These are phyloP conservation scores for Beauveria caledonica DNA, from an alignment of 2,329 filamentous ascomycete genomes.

Conservation along the genomic window DNA sequence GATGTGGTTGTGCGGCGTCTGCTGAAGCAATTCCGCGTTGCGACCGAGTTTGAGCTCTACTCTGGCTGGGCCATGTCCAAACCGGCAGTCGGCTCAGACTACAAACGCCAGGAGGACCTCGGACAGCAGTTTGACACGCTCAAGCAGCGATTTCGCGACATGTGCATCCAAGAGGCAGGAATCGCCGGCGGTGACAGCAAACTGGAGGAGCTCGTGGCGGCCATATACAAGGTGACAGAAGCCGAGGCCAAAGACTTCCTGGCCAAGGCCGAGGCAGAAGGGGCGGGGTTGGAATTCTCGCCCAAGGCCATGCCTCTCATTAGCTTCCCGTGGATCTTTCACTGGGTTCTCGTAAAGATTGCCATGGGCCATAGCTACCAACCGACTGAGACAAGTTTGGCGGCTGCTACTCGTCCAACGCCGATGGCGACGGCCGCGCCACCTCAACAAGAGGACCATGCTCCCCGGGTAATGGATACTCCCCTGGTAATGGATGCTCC, in stretches of 20 bases:
- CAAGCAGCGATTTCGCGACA: conserved; percentile 58
- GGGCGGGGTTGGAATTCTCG: not conserved
- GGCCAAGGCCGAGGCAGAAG: not conserved
- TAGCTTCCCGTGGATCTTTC: conserved; percentile 90
- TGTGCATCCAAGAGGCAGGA: conserved; percentile 59
- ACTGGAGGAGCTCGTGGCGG: conserved; percentile 67
- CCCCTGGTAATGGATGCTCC: too few relatives aligned
- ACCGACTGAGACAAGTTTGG: conserved; percentile 6
- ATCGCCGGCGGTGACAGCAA: conserved; percentile 69
- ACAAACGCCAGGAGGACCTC: conserved; percentile 81
- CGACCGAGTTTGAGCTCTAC: conserved; percentile 88
- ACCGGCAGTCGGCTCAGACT: conserved; percentile 64
- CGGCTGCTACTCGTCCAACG: not conserved
- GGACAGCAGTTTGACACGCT: conserved; percentile 58
- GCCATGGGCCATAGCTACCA: conserved; percentile 20
- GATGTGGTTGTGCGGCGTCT: conserved; percentile 69
- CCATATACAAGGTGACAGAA: conserved; percentile 80
- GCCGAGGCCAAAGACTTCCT: conserved; percentile 44
- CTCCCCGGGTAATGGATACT: too few relatives aligned
- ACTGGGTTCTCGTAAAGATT: conserved; percentile 41
- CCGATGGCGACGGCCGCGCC: not conserved
- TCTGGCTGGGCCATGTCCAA: conserved; percentile 75
- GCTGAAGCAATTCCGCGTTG: conserved; percentile 77
- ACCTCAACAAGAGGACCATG: not conserved
- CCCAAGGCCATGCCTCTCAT: conserved; percentile 57